These are phyloP conservation scores for Verticillium klebahnii DNA, from an alignment of 2,329 filamentous ascomycete species.

Conservation along the genomic window DNA sequence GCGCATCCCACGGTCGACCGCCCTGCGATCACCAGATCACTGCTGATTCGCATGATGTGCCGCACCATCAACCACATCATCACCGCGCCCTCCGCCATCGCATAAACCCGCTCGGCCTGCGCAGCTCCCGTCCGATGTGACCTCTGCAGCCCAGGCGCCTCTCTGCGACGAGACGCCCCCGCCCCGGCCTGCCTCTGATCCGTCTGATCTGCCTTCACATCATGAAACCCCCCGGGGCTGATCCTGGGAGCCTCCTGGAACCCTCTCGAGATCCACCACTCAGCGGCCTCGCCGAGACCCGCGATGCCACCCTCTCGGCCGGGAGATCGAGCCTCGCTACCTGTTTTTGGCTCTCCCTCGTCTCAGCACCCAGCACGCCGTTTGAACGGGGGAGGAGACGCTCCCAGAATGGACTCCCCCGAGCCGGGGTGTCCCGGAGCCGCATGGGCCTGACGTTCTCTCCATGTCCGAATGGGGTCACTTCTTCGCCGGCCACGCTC, in stretches of 20 bases:
- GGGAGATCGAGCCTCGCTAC: not conserved
- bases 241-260: not conserved
- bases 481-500: not conserved
- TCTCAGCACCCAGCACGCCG: not conserved
- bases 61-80: not conserved
- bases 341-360: not conserved
- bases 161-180: not conserved
- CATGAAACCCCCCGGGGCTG: not conserved
- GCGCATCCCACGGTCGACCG: not conserved
- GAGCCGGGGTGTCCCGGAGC: not conserved
- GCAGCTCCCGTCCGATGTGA: not conserved
- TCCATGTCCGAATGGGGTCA: not conserved
- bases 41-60: not conserved
- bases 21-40: not conserved
- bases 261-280: not conserved
- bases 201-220: slow-evolving; percentile 3
- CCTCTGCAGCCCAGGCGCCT: not conserved
- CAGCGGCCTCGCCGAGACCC: not conserved
- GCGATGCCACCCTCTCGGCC: not conserved
- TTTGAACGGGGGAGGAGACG: not conserved
- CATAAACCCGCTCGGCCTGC: not conserved
- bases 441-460: not conserved
- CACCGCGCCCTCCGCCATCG: not conserved
- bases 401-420: too few relatives aligned
- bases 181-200: slow-evolving; percentile 1